Percentiles rank a stretch among this genome's conserved stretches.
phyloP scores from a whole-genome alignment of 352 stramenopile species.

The Pythium aristosporum region DNA sequence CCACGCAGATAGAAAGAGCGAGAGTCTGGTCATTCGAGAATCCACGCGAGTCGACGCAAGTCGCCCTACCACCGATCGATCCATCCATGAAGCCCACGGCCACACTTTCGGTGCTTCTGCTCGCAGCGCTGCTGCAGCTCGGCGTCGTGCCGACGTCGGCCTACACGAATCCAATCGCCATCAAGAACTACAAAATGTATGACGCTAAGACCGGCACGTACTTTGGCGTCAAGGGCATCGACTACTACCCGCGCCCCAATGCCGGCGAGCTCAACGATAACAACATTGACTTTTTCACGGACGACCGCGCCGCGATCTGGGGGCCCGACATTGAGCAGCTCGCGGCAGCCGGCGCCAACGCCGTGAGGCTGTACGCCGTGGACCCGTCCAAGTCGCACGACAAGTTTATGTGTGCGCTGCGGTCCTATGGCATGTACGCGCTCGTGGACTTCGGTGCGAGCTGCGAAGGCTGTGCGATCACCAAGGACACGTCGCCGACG shows the following conservation, averaged over 20 bases:
- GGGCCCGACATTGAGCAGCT: constrained; percentile 60
- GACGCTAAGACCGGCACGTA: constrained; percentile 68
- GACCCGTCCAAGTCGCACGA: constrained; percentile 79
- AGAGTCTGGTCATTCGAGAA: not conserved
- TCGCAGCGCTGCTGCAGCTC: not conserved
- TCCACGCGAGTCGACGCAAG: not conserved
- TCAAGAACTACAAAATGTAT: constrained; percentile 75
- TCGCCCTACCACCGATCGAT: not conserved
- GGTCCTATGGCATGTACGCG: constrained; percentile 70
- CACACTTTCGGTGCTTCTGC: not conserved
- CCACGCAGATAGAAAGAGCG: not conserved
- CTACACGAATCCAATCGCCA: constrained; percentile 40
- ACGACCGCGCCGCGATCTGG: constrained; percentile 73
- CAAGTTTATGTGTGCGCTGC: constrained; percentile 87
- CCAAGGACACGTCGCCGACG: constrained; percentile 40
- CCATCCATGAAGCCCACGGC: constrained; percentile 8
- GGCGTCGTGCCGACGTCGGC: not conserved
- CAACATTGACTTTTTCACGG: constrained; percentile 85
- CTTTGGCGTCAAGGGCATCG: constrained; percentile 75
- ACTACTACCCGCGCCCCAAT: constrained; percentile 89
- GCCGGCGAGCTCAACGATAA: constrained; percentile 59
- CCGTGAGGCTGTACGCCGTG: constrained; percentile 80
- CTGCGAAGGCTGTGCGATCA: constrained; percentile 60
- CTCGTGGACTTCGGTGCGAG: constrained; percentile 64
- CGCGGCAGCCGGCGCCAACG: constrained; percentile 63